These are phyloP conservation scores for Borovskyia barvae DNA, from an alignment of 208 protist species.

Conservation along the genomic window DNA sequence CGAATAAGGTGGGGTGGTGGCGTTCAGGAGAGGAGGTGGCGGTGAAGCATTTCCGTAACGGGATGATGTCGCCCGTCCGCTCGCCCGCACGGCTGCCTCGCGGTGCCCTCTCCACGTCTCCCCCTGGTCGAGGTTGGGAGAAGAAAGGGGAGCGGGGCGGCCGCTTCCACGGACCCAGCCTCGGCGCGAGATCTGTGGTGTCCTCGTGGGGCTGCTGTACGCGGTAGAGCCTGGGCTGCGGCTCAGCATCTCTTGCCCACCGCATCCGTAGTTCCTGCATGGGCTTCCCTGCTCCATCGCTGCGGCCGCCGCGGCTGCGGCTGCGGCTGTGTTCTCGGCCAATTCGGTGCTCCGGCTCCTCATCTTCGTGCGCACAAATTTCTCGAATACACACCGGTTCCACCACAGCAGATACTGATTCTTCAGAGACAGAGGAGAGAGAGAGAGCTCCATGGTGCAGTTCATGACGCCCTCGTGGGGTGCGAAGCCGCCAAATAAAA, in stretches of 20 bases:
- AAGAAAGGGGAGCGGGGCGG: constrained; percentile 7
- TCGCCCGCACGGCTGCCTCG: not conserved
- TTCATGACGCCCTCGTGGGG: constrained; percentile 13
- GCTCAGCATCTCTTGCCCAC: constrained; percentile 19
- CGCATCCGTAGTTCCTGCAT: constrained; percentile 3
- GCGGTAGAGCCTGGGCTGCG: constrained; percentile 8
- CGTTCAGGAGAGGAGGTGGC: too few species aligned
- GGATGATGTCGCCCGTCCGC: not conserved
- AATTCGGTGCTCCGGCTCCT: constrained; percentile 7
- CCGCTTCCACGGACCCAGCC: not conserved
- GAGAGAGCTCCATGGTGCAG: constrained; percentile 32
- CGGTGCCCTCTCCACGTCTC: not conserved
- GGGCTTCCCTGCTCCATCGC: not conserved
- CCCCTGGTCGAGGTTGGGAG: constrained; percentile 1
- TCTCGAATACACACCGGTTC: constrained; percentile 25
- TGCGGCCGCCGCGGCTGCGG: constrained; percentile 4
- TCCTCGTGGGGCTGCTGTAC: constrained; percentile 10
- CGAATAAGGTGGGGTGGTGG: constrained; percentile 10
- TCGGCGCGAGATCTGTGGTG: too few species aligned
- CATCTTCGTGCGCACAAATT: constrained; percentile 17
- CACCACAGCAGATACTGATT: constrained; percentile 25
- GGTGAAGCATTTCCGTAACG: too few species aligned
- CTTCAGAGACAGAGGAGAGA: constrained; percentile 27
- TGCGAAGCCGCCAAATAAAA: constrained; percentile 51
- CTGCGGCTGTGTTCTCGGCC: constrained; percentile 13